These are phyloP conservation scores for Wickerhamiella infanticola DNA, from an alignment of 1,139 yeast genomes.

Conservation along the genomic window DNA sequence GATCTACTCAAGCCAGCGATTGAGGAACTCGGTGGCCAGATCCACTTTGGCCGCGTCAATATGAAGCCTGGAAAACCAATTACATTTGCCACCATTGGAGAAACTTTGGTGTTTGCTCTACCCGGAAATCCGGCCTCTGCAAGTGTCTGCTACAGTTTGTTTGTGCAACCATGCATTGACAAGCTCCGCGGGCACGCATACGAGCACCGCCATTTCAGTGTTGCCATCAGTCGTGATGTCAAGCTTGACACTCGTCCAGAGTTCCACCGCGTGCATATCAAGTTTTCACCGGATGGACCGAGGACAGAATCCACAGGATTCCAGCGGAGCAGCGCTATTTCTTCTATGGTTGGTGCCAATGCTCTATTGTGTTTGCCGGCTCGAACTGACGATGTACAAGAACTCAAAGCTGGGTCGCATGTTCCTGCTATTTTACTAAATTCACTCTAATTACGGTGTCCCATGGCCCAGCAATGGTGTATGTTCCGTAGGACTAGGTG, in stretches of 20 bases:
- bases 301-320: conserved; percentile 31
- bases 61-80: conserved; percentile 45
- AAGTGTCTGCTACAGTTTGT: conserved; percentile 31
- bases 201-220: conserved; percentile 13
- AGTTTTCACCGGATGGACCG: conserved; percentile 16
- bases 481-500: no score
- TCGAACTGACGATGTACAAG: conserved; percentile 1
- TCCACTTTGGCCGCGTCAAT: conserved; percentile 37
- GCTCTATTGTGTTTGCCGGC: conserved; percentile 30
- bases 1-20: conserved; percentile 35
- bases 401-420: conserved; percentile 7
- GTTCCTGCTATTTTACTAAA: conserved; percentile 19
- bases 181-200: conserved; percentile 22
- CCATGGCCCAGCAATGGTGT: no score
- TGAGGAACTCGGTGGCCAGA: conserved; percentile 29
- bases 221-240: conserved; percentile 20
- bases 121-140: conserved; percentile 44
- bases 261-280: conserved; percentile 30
- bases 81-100: conserved; percentile 31
- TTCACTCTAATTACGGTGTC: background rate
- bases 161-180: conserved; percentile 32
- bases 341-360: conserved; percentile 31
- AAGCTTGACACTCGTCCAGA: conserved; percentile 35
- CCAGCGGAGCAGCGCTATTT: conserved; percentile 36
- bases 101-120: conserved; percentile 28